A percentile compares a stretch with the other conserved stretches of the same genome.
phyloP scores from a whole-genome alignment of 805 yeast genomes.

The Yarrowia deformans region DNA sequence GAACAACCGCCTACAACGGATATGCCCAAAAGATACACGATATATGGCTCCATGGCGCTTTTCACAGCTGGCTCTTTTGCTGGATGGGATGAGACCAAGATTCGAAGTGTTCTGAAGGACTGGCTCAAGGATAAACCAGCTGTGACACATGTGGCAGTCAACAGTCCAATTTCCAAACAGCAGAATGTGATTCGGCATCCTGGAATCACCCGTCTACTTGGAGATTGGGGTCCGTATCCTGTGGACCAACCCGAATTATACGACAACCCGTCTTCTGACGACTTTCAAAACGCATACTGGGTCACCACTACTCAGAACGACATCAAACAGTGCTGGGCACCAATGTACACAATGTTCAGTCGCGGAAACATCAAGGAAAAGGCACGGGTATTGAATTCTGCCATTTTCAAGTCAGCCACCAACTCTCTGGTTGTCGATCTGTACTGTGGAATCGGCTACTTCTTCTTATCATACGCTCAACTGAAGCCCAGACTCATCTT shows the following conservation, averaged over 20 bases:
- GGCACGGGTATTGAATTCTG: slow-evolving; percentile 59
- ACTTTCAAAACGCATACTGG: slow-evolving; percentile 70
- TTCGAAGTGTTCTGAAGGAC: not conserved
- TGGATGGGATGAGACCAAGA: not conserved
- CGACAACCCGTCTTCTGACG: slow-evolving; percentile 53
- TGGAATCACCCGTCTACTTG: slow-evolving; percentile 61
- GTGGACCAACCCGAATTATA: slow-evolving; percentile 23
- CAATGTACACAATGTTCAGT: slow-evolving; percentile 83
- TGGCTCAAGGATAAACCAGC: slow-evolving; percentile 22
- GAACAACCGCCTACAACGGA: not conserved
- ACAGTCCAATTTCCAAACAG: slow-evolving; percentile 63
- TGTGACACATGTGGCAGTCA: slow-evolving; percentile 70
- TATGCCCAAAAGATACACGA: slow-evolving; percentile 53
- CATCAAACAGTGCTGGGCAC: slow-evolving; percentile 82
- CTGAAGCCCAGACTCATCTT: slow-evolving; percentile 61
- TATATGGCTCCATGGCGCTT: slow-evolving; percentile 73
- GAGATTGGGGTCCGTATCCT: slow-evolving; percentile 63
- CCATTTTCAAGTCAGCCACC: slow-evolving; percentile 43
- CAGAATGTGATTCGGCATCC: slow-evolving; percentile 49
- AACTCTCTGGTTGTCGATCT: slow-evolving; percentile 66
- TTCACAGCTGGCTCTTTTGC: slow-evolving; percentile 58
- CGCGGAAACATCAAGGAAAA: slow-evolving; percentile 87
- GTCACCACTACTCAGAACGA: slow-evolving; percentile 75
- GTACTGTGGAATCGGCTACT: slow-evolving; percentile 88
- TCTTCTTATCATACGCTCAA: slow-evolving; percentile 70